Evolutionary conservation across 108 stramenopile genomes (phyloP), one percentile per base, ranked within the genome.

Genomic region (Stephanodiscus triporus): DNA sequence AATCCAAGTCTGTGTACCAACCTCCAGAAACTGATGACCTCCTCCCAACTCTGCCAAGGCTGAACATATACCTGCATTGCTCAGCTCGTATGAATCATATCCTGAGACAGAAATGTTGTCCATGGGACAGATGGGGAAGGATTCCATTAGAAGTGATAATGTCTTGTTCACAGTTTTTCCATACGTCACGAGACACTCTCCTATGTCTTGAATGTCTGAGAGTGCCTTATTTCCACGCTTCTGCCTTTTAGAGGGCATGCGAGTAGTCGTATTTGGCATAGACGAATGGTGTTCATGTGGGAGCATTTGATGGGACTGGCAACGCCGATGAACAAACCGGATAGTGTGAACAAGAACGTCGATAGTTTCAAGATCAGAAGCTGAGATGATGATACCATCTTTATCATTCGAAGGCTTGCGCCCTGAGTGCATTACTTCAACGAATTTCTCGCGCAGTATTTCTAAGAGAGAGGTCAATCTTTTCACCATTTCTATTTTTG

Each of bases 41-140:
- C 77, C 66, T 13, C 81, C 77, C 34, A 82, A 47, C 47, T 82
- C 81, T 68, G 77, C 81, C 16, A 82, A 27, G 38, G 73, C 65
- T 26, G 73, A 82, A 29, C 81, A 82, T 19, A 82, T 66, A 17
- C 60, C 61, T 43, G 77, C 81, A 64, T 82, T 82, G 36, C 45
- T 73, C 49, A 77, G 24, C 19, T 76, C 73, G 54, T 82, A n/a
- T n/a, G n/a, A n/a, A n/a, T n/a, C n/a, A n/a, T n/a, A 78, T 27
- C 66, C 57, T 17, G 72, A 56, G n/a, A 57, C 10, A 48, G 64
- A 32, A 16, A 29, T 20, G 10, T 48, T 51, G 17, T 66, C 71
- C 38, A 63, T 51, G 11, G 68, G 60, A 36, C 65, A 61, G 42
- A 79, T 54, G 23, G 78, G 78, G 47, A 79, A 79, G 17, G 67